These are phyloP conservation scores for Ogataea zsoltii DNA, from an alignment of 805 yeast species.

Conservation along the genomic window DNA sequence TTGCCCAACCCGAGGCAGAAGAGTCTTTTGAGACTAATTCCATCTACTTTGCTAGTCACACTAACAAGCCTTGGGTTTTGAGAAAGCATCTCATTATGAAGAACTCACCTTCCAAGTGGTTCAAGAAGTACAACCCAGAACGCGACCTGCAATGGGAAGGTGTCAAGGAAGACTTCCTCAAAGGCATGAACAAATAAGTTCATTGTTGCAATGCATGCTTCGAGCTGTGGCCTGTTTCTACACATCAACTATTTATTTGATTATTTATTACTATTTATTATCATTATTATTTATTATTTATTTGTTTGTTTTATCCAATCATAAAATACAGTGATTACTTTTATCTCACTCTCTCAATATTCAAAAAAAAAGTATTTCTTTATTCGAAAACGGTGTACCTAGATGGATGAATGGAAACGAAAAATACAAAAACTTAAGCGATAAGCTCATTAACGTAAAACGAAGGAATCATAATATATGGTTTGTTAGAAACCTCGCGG, in stretches of 20 bases:
- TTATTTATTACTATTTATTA: conserved; percentile 7
- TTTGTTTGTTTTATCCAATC: conserved; percentile 10
- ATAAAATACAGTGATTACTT: too few relatives aligned
- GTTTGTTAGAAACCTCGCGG: neutral
- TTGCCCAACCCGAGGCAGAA: conserved; percentile 67
- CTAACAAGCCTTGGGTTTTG: conserved; percentile 39
- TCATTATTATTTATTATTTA: conserved; percentile 15
- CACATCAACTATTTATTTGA: neutral
- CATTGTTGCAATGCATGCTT: neutral
- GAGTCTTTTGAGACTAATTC: conserved; percentile 76
- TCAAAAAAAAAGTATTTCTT: neutral
- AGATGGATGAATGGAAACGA: neutral
- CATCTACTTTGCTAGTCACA: conserved; percentile 35
- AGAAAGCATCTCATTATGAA: conserved; percentile 41
- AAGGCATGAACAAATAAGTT: conserved; percentile 34
- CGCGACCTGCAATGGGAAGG: conserved; percentile 35
- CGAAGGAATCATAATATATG: conserved; percentile 2
- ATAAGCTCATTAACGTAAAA: conserved; percentile 3
- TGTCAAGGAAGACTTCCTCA: conserved; percentile 37
- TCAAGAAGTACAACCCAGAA: conserved; percentile 35
- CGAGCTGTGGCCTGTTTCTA: conserved; percentile 2
- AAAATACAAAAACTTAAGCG: conserved; percentile 6
- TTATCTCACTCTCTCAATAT: too few relatives aligned
- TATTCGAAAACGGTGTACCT: neutral
- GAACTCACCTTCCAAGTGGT: conserved; percentile 40